Conservation (phyloP, 306 rosid species). For the Dryas octopetala region DNA sequence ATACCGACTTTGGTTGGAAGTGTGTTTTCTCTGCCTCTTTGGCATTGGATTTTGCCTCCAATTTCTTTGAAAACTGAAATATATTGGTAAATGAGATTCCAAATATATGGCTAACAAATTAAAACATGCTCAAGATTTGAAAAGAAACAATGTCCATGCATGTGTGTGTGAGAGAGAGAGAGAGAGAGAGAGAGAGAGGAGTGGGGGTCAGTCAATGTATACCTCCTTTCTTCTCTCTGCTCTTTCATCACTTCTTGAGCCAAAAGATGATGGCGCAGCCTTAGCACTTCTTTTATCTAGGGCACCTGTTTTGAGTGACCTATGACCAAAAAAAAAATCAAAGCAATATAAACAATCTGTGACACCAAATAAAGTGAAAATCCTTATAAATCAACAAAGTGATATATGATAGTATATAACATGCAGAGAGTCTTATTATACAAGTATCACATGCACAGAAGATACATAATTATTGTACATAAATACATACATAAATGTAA, state of each 20-base stretch:
- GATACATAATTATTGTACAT: not conserved
- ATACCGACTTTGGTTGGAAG: conserved; percentile 63
- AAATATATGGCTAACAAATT: not conserved
- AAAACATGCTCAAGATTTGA: not conserved
- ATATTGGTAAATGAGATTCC: conserved; percentile 1
- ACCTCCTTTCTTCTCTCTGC: conserved; percentile 64
- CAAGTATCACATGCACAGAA: conserved; percentile 7
- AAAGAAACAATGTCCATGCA: not conserved
- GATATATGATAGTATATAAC: conserved; percentile 1
- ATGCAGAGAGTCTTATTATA: conserved; percentile 4
- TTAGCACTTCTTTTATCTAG: conserved; percentile 50
- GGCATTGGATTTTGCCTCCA: conserved; percentile 41
- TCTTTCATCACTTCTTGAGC: conserved; percentile 46
- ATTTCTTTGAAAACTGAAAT: conserved; percentile 46
- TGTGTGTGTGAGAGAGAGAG: not conserved
- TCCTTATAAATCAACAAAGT: not conserved
- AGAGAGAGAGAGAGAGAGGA: conserved; percentile 10
- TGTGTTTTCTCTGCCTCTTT: conserved; percentile 42
- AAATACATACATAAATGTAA: not conserved
- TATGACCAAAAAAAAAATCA: conserved; percentile 15
- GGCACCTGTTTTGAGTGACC: conserved; percentile 53
- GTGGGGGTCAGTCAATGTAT: conserved; percentile 12
- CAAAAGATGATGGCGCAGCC: conserved; percentile 36
- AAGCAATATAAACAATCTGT: not conserved
- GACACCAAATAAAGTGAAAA: not conserved